Evolutionary conservation across 2,329 filamentous ascomycete species (phyloP), one percentile per base, ranked within the genome.

Genomic region (Curvularia lunata): DNA sequence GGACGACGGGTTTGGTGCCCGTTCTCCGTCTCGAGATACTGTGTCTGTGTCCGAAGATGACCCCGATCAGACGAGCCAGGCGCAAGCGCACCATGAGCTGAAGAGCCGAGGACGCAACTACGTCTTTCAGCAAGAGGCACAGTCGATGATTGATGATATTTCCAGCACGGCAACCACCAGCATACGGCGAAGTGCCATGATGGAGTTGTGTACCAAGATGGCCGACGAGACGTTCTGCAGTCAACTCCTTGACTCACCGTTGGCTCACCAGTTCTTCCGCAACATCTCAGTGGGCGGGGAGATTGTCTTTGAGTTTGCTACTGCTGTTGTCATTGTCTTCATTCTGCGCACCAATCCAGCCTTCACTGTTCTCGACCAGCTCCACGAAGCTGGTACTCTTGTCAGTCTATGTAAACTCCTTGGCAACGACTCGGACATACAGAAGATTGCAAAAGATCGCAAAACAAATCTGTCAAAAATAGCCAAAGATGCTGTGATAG

Each of bases 191-290:
- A 84, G 78, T 66, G 82, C 82, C 2, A 77, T 87, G 58, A 73
- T 85, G 38, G 84, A 87, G 52, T 73, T 88, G n/a, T 81, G 82
- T 50, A 74, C 72, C 25, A 86, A 84, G 63, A 75, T 87, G 55
- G 64, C 77, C 3, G 81, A 88, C 48, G 87, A 87, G 66, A 81
- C 80, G 0, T 92, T 91, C 66, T 80, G 86, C 27, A 81, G 82
- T 18, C 88, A 90, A 60, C 92, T 97, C 67, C 83, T 90, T 19
- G 88, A 92, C 60, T 88, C 91, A 64, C 86, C 87, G 6, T 86
- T 90, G 54, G 90, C 91, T 60, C 84, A 87, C 52, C 85, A 84
- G 28, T 80, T 97, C 16, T 84, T 92, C 51, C 81, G 84, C 43
- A 84, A 85, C 41, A 80, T 90, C 9, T 82, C 81, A 0, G 80